Evolutionary conservation across 2,329 filamentous ascomycete species (phyloP).

Genomic region (Hyphodiscus sp.): DNA sequence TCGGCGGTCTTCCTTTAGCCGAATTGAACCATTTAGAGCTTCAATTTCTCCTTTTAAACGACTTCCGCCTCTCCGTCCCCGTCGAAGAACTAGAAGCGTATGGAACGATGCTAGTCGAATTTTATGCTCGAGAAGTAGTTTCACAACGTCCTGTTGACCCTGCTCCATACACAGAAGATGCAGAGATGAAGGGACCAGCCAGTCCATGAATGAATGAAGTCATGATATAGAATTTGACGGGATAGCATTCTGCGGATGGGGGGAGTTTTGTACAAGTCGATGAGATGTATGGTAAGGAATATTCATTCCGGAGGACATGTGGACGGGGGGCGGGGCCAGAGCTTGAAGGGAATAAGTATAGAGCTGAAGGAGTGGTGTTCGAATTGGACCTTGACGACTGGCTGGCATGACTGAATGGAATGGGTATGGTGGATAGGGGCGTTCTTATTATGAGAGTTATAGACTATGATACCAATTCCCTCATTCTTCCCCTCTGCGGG

Average conservation of each 20-base stretch:
- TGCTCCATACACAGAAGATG: neutral
- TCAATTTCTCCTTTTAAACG: conserved; percentile 91
- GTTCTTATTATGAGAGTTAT: neutral
- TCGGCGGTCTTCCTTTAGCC: conserved; percentile 83
- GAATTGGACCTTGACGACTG: neutral
- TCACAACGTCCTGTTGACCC: conserved; percentile 40
- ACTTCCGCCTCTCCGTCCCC: conserved; percentile 87
- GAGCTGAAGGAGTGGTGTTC: neutral
- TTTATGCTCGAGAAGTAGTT: conserved; percentile 88
- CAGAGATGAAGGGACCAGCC: neutral
- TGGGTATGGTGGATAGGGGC: neutral
- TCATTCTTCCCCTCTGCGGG: neutral
- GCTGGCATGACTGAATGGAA: neutral
- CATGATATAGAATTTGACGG: neutral
- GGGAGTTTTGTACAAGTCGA: neutral
- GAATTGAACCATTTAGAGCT: conserved; percentile 95
- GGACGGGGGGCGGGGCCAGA: too few species aligned
- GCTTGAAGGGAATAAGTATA: neutral
- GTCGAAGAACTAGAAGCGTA: conserved; percentile 96
- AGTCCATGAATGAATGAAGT: neutral
- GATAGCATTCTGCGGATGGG: neutral
- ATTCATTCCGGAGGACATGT: neutral
- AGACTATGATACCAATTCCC: neutral
- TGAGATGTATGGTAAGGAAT: neutral
- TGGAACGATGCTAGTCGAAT: conserved; percentile 96